phyloP scores from a whole-genome alignment of 2,329 filamentous ascomycete species.

The Colletotrichum noveboracense region DNA sequence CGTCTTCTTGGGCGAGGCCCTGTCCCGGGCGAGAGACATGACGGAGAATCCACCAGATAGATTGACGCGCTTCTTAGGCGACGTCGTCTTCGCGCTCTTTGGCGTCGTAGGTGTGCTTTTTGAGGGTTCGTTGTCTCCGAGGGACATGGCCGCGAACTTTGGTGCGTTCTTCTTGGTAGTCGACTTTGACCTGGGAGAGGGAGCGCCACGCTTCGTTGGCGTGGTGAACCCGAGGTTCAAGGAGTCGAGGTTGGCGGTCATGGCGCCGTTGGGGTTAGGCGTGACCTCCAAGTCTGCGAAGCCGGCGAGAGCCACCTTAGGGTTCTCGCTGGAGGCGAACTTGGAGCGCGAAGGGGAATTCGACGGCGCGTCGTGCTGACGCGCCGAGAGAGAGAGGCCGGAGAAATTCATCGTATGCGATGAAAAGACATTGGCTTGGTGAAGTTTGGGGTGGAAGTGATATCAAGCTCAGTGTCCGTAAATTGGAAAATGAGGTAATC shows the following conservation, averaged over 20 bases:
- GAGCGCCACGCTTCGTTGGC: constrained; percentile 1
- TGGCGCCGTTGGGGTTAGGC: neutral
- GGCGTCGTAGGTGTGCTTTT: neutral
- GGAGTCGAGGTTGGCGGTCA: neutral
- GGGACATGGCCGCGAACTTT: neutral
- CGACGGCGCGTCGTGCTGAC: neutral
- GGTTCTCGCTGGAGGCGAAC: neutral
- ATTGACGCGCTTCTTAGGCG: neutral
- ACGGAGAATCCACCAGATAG: neutral
- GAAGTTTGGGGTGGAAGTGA: neutral
- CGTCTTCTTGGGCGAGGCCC: neutral
- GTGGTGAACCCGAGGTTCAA: constrained; percentile 4
- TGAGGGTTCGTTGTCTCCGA: neutral
- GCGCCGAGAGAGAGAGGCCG: neutral
- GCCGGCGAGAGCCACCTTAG: neutral
- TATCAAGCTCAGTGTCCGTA: neutral
- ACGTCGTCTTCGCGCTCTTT: neutral
- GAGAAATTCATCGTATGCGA: neutral
- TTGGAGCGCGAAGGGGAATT: neutral
- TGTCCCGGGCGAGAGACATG: neutral
- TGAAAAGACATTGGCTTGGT: neutral
- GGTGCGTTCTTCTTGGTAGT: constrained; percentile 6
- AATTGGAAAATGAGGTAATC: neutral
- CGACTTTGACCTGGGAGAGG: constrained; percentile 1
- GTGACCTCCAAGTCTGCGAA: neutral